Evolutionary conservation across 2,329 filamentous ascomycete species (phyloP), one percentile per base, ranked within the genome.

Genomic region (Colletotrichum salicis): DNA sequence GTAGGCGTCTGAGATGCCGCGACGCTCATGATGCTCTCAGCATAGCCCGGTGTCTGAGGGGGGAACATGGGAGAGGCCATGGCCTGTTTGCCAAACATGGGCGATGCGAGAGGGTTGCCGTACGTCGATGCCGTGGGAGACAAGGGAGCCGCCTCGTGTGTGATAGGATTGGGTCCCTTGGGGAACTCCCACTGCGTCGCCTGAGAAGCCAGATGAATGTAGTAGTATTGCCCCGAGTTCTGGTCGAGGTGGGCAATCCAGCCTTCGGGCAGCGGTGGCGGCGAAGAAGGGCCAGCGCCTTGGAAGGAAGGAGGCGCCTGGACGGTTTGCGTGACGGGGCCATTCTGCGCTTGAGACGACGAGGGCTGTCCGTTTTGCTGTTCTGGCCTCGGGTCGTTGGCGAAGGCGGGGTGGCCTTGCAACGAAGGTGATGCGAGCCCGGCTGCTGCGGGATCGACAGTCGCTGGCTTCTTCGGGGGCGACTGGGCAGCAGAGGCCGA

Each of bases 171-270:
- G 0, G 95, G 95, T 0, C 96, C 96, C 83, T 98, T 98, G 33
- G 96, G 96, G 76, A 98, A 98, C 78, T 99, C 96, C 96, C 96
- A 99, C 80, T 99, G 96, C 0, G 96, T 99, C 3, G 95, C 94
- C 79, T 98, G 96, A 0, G 94, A 95, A 1, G 95, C 93, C 35
- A 99, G 87, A 80, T 99, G 96, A 71, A 99, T 99, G 79, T 99
- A 99, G 82, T 99, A 99, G 82, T 98, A 99, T 79, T 98, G 96
- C 1, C 96, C 96, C 2, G 96, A 98, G 79, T 93, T 97, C 75
- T 94, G 93, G 80, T 99, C 96, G 5, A 98, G 87, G 80, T 98
- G 96, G 24, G 96, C 94, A 78, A 99, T 98, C 96, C 96, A 99
- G 41, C 96, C 96, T 83, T 99, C 96, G 6, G 96, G 96, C 19